Base-by-base conservation (phyloP, 306 rosid species). In the Cucurbita pepo region DNA sequence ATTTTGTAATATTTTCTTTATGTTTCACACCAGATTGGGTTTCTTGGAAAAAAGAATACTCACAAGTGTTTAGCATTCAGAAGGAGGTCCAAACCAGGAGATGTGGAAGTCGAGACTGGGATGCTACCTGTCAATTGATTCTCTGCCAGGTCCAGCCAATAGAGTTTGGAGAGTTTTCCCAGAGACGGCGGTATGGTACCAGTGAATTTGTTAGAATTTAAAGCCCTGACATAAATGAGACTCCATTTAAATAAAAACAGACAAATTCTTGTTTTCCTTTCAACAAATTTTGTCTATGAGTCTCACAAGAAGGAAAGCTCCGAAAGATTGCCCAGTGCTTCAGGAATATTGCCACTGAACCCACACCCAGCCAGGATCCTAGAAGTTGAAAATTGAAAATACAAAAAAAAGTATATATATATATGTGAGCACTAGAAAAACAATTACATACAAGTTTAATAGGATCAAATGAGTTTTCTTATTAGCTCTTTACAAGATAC, bases 301-400 rank as follows among this genome's bases (percentile, higher is more conserved):
- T 79, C 95, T 89, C 84, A 94, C 99, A 94, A 79, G 88, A 91
- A 94, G 56, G 91, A 77, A 71, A 94, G 85, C 59, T 86, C 83
- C 53, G 78, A 71, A 75, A 94, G 97, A 51, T 89, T 84, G 36
- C 99, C 99, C 81, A 94, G 38, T 74, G 83, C 87, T 71, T 85
- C 84, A 38, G 99, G 99, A 72, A 94, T 87, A 54, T 34, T 81
- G 55, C 99, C 96, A 81, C 81, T 89, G 82, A 94, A 94, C 76
- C 91, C 7, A 69, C 99, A 94, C 38, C 97, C 96, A 73, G 97
- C 96, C 79, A 94, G 87, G 78, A 91, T 89, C 86, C 99, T 94
- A 81, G 78, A 77, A 60, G 21, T 76, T 34, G 71, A n/a, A 77
- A 66, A 43, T 66, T 45, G 25, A 82, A 47, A 54, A 69, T 1